Conservation (phyloP, 23 red algal genomes). For the Gracilariopsis chorda region DNA sequence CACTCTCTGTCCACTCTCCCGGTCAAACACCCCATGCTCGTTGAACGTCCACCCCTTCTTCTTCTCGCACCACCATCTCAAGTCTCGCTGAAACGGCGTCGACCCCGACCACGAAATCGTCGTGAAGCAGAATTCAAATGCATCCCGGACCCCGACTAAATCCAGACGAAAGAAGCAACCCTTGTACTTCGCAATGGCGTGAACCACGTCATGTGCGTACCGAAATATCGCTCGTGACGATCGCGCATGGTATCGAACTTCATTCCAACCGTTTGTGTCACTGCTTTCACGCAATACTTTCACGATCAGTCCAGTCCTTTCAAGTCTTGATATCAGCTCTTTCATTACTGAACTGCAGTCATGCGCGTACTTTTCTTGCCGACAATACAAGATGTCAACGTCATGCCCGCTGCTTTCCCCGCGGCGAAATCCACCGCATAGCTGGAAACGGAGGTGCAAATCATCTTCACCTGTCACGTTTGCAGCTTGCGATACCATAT, state of each 20-base stretch:
- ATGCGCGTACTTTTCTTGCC: background rate
- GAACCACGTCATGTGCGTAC: slow-evolving; percentile 56
- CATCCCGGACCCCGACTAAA: slow-evolving; percentile 46
- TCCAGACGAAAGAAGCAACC: slow-evolving; percentile 31
- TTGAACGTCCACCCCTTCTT: slow-evolving; percentile 61
- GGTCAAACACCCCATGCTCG: slow-evolving; percentile 64
- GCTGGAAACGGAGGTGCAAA: slow-evolving; percentile 25
- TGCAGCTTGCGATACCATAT: background rate
- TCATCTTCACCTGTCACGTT: background rate
- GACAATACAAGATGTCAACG: slow-evolving; percentile 65
- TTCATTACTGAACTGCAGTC: slow-evolving; percentile 28
- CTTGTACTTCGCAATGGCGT: slow-evolving; percentile 35
- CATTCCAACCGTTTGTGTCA: slow-evolving; percentile 13
- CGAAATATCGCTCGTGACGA: background rate
- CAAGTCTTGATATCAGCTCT: background rate
- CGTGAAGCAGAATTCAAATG: slow-evolving; percentile 39
- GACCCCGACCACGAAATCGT: slow-evolving; percentile 66
- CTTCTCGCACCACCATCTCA: slow-evolving; percentile 18
- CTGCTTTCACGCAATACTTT: slow-evolving; percentile 6
- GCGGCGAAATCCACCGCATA: slow-evolving; percentile 58
- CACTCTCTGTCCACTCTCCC: slow-evolving; percentile 3
- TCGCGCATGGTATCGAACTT: slow-evolving; percentile 41
- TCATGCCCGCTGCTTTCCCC: slow-evolving; percentile 52
- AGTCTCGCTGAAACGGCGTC: slow-evolving; percentile 58
- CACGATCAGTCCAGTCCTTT: background rate